Evolutionary conservation across 257 asterid genomes (phyloP).

Genomic region (Cinchona pubescens): DNA sequence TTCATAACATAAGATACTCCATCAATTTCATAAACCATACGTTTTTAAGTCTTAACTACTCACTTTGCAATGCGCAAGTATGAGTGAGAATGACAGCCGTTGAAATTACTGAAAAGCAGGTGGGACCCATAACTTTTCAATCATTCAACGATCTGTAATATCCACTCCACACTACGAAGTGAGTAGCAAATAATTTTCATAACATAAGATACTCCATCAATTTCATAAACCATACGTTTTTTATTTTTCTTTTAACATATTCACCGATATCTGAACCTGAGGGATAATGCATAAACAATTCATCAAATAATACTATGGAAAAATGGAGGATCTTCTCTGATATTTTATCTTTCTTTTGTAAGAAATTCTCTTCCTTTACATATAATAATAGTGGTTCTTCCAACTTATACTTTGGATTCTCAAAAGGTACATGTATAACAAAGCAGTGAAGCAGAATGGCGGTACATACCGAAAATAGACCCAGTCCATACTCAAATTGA

Average conservation of each 20-base stretch:
- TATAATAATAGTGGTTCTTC: neutral
- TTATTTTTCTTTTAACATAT: neutral
- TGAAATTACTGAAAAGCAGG: no score
- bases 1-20: no score
- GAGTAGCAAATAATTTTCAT: no score
- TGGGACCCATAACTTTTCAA: no score
- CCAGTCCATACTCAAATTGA: slow-evolving; percentile 76
- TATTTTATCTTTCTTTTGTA: neutral
- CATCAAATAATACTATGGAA: neutral
- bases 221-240: neutral
- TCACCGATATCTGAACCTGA: neutral
- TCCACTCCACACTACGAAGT: no score
- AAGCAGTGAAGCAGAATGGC: neutral
- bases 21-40: no score
- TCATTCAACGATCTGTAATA: no score
- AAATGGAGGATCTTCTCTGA: neutral
- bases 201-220: slow-evolving; percentile 8
- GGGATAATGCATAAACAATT: no score
- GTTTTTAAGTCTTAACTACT: no score
- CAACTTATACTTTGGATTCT: neutral
- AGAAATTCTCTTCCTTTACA: neutral
- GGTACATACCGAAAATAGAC: slow-evolving; percentile 71
- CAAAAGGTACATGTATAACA: neutral
- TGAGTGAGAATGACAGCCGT: no score
- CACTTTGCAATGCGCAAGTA: no score